Percentiles rank a stretch among this genome's conserved stretches.
Evolutionary conservation across 768 basidiomycete genomes (phyloP).

Genomic region (Suillus subalutaceus): DNA sequence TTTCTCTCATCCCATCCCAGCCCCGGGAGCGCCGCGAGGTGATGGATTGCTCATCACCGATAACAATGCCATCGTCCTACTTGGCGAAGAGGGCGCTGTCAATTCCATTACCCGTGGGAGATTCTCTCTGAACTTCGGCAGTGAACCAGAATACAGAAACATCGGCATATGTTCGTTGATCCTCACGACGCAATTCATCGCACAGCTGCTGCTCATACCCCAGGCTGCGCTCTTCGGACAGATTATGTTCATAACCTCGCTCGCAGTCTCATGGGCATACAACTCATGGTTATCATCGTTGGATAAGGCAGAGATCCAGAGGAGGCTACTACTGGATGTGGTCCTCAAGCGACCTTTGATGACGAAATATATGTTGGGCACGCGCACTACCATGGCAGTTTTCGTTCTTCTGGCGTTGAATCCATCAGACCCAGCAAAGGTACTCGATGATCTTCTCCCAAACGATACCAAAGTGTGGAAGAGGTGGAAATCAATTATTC

Average conservation of each 20-base stretch:
- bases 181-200: slow-evolving; percentile 36
- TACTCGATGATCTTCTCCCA: slow-evolving; percentile 29
- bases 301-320: slow-evolving; percentile 37
- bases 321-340: slow-evolving; percentile 23
- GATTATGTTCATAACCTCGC: slow-evolving; percentile 36
- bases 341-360: slow-evolving; percentile 27
- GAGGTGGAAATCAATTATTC: slow-evolving; percentile 25
- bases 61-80: slow-evolving; percentile 31
- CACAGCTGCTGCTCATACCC: slow-evolving; percentile 38
- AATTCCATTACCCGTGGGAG: slow-evolving; percentile 35
- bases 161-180: slow-evolving; percentile 36
- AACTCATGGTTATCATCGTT: slow-evolving; percentile 40
- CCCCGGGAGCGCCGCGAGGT: slow-evolving; percentile 29
- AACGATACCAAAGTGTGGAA: slow-evolving; percentile 35
- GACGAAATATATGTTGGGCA: slow-evolving; percentile 29
- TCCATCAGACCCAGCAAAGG: slow-evolving; percentile 22
- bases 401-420: slow-evolving; percentile 27
- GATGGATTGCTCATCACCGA: slow-evolving; percentile 32
- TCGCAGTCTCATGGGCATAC: slow-evolving; percentile 39
- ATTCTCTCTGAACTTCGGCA: slow-evolving; percentile 31
- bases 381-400: slow-evolving; percentile 28
- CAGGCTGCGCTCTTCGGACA: slow-evolving; percentile 38
- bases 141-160: slow-evolving; percentile 28
- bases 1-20: slow-evolving; percentile 29
- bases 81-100: slow-evolving; percentile 33